Evolutionary conservation across 768 basidiomycete genomes (phyloP), one percentile per base, ranked within the genome.

Genomic region (Tylopilus sp.): DNA sequence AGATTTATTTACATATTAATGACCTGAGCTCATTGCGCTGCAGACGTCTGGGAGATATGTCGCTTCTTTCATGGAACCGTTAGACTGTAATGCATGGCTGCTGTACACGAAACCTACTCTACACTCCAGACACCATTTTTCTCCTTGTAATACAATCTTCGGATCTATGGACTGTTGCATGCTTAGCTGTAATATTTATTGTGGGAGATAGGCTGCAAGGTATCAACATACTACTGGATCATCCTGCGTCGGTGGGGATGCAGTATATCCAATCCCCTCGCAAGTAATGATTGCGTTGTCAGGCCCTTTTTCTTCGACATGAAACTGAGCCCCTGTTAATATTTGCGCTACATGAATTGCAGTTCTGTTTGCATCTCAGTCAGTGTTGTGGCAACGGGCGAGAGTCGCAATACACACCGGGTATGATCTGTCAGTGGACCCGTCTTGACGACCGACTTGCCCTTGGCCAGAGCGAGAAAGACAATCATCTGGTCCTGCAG

Each of bases 41-140:
- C 58, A 90, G 89, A 68, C 88, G 89, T 52, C 69, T 91, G 41
- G 91, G 91, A 21, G 91, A 93, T 66, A 92, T 92, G 91, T 79
- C 85, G 0, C 72, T 91, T 22, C 75, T 93, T 18, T 91, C 90
- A 25, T 93, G 91, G 89, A 91, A 91, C 59, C 80, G 82, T 61
- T 73, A 69, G 57, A 55, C 12, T 28, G 28, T 44, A 23, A 11
- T 13, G 41, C 40, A 11, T 44, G 46, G 31, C 23, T 33, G 22
- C 45, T 55, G 44, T 57, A 44, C 40, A 33, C 8, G 44, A 53
- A 30, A 23, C 38, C 18, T 17, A 30, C 39, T 21, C 41, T 67
- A 64, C 44, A 46, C 44, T 65, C 31, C 40, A 41, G 56, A 69
- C 44, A 44, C 25, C 20, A 38, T 30, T 51, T 38, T n/a, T 44